A percentile compares a stretch with the other conserved stretches of the same genome.
phyloP scores from a whole-genome alignment of 2,329 filamentous ascomycete genomes.

The Diaporthe citriasiana region DNA sequence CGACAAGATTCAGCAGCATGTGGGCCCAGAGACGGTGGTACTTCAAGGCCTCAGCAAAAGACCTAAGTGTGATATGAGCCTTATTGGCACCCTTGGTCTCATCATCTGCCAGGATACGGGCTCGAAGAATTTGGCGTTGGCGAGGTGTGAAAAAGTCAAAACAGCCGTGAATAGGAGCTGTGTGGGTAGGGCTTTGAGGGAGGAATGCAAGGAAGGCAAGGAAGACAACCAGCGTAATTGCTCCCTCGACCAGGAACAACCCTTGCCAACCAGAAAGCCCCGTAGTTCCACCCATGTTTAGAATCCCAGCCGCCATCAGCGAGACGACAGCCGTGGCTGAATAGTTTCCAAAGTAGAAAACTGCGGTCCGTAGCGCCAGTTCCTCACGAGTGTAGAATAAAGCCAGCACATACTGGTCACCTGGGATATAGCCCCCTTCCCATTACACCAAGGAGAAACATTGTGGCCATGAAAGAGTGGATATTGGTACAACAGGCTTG shows the following conservation, averaged over 20 bases:
- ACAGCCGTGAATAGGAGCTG: constrained; percentile 35
- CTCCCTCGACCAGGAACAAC: constrained; percentile 42
- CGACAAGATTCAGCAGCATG: constrained; percentile 40
- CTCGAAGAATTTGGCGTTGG: constrained; percentile 35
- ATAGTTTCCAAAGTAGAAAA: constrained; percentile 61
- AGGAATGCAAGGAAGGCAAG: constrained; percentile 39
- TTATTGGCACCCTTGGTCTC: constrained; percentile 38
- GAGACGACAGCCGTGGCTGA: constrained; percentile 47
- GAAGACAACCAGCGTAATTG: constrained; percentile 23
- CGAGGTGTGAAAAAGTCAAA: constrained; percentile 39
- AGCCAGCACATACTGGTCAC: constrained; percentile 53
- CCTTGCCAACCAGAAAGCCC: constrained; percentile 43
- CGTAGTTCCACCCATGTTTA: constrained; percentile 32
- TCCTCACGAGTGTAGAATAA: constrained; percentile 59
- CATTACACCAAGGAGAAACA: constrained; percentile 57
- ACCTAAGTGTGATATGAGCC: constrained; percentile 36
- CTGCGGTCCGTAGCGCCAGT: constrained; percentile 55
- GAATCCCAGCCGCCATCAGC: constrained; percentile 40
- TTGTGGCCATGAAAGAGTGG: constrained; percentile 51
- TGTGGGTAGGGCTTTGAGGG: constrained; percentile 36
- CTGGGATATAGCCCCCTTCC: constrained; percentile 59
- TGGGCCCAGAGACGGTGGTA: constrained; percentile 42
- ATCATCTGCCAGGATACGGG: constrained; percentile 39
- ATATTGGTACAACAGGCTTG: constrained; percentile 56
- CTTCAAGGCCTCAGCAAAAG: constrained; percentile 30